These are phyloP conservation scores for Rhytidhysteron rufulum DNA, from an alignment of 2,329 filamentous ascomycete species.

Conservation along the genomic window DNA sequence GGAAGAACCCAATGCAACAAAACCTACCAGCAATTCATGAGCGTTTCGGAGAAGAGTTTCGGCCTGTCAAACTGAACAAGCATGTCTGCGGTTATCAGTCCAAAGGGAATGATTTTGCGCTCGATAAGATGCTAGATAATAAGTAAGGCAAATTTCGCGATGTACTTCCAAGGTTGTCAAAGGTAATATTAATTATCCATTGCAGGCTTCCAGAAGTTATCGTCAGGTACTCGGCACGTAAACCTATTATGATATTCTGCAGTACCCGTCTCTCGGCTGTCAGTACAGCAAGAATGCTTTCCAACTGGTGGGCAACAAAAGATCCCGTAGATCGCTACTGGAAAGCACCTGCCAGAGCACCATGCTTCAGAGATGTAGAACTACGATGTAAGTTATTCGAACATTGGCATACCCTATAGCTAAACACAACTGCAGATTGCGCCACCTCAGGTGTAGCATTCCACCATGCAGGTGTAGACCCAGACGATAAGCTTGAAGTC, in stretches of 20 bases:
- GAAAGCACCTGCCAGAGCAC: constrained; percentile 52
- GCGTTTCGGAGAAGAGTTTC: constrained; percentile 73
- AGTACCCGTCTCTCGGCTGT: constrained; percentile 70
- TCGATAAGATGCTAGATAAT: constrained; percentile 65
- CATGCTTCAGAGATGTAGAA: constrained; percentile 56
- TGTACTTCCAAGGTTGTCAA: too few species aligned
- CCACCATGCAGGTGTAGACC: constrained; percentile 73
- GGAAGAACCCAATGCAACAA: constrained; percentile 57
- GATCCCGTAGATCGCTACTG: constrained; percentile 56
- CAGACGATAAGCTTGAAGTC: constrained; percentile 60
- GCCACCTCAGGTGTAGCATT: constrained; percentile 66
- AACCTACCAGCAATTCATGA: constrained; percentile 63
- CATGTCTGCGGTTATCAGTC: constrained; percentile 69
- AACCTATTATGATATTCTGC: constrained; percentile 82
- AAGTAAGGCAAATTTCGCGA: constrained; percentile 42
- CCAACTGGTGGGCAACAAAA: constrained; percentile 60
- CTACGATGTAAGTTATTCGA: constrained; percentile 49
- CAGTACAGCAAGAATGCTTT: constrained; percentile 63
- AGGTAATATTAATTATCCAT: constrained; percentile 1
- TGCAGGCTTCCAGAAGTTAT: constrained; percentile 64
- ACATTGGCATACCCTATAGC: too few species aligned
- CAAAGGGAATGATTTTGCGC: constrained; percentile 66
- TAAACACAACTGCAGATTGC: too few species aligned
- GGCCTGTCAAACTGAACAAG: constrained; percentile 73
- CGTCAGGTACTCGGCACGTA: constrained; percentile 61